phyloP scores from a whole-genome alignment of 139 green algal species.

The Tetradesmus lagerheimii region DNA sequence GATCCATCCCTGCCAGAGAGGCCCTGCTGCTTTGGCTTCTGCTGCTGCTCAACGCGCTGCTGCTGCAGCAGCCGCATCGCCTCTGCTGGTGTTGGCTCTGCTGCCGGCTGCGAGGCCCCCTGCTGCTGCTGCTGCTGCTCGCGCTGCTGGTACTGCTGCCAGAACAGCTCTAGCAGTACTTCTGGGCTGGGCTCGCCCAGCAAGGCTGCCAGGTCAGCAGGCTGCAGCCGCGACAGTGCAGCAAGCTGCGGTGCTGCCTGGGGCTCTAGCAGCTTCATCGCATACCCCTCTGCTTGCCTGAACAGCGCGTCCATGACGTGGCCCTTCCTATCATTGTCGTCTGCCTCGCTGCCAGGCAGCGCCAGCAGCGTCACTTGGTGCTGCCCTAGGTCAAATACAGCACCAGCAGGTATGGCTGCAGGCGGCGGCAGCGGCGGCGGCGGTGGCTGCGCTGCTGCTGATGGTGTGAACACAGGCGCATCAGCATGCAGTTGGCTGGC shows the following conservation, averaged over 20 bases:
- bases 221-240: neutral
- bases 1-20: neutral
- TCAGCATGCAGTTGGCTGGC: neutral
- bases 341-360: neutral
- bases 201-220: neutral
- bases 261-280: neutral
- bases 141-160: constrained; percentile 9
- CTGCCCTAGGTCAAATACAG: neutral
- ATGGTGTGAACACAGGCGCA: neutral
- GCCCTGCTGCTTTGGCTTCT: neutral
- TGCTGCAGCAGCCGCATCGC: neutral
- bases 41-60: neutral
- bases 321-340: neutral
- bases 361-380: neutral
- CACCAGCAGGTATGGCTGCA: neutral
- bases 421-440: no score
- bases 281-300: neutral
- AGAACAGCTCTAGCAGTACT: neutral
- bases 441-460: neutral
- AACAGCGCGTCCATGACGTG: neutral
- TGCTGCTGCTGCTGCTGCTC: neutral
- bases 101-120: neutral
- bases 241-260: neutral
- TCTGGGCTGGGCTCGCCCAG: constrained; percentile 12
- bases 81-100: neutral